phyloP scores from a whole-genome alignment of 371 early-diverging fungal species.

The Mortierella sp. region DNA sequence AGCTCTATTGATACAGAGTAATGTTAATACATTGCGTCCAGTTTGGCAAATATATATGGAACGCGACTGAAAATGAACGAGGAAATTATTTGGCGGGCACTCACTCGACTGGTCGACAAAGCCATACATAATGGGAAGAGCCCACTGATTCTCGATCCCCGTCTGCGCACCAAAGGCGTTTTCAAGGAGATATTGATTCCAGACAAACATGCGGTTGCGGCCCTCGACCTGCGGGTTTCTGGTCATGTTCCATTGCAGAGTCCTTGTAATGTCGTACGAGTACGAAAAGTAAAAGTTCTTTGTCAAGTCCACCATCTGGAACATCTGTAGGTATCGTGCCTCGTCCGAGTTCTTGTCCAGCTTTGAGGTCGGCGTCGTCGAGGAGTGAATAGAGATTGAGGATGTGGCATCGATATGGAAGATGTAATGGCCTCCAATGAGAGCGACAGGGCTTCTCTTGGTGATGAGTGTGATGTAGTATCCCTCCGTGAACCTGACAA shows the following conservation, averaged over 20 bases:
- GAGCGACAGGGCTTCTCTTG: slow-evolving; percentile 87
- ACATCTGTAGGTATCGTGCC: slow-evolving; percentile 77
- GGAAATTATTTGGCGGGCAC: slow-evolving; percentile 25
- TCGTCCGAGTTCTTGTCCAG: slow-evolving; percentile 87
- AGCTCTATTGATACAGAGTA: slow-evolving; percentile 37
- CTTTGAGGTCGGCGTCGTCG: slow-evolving; percentile 73
- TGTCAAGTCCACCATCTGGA: slow-evolving; percentile 85
- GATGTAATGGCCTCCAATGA: slow-evolving; percentile 95
- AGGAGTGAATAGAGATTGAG: slow-evolving; percentile 68
- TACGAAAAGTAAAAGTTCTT: slow-evolving; percentile 95
- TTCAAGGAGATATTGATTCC: slow-evolving; percentile 91
- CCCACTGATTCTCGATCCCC: slow-evolving; percentile 83
- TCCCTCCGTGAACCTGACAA: slow-evolving; percentile 93
- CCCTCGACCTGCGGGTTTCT: slow-evolving; percentile 35
- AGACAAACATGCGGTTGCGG: slow-evolving; percentile 93
- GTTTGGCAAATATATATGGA: background rate
- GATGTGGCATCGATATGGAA: slow-evolving; percentile 95
- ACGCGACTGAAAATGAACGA: background rate
- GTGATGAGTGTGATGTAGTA: slow-evolving; percentile 95
- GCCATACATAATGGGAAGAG: slow-evolving; percentile 93
- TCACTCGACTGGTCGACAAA: slow-evolving; percentile 96
- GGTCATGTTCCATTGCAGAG: slow-evolving; percentile 92
- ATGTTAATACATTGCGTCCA: background rate
- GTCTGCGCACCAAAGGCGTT: slow-evolving; percentile 77
- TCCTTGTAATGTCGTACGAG: slow-evolving; percentile 94